These are phyloP conservation scores for Stemphylium lycopersici DNA, from an alignment of 2,329 filamentous ascomycete genomes.

Conservation along the genomic window DNA sequence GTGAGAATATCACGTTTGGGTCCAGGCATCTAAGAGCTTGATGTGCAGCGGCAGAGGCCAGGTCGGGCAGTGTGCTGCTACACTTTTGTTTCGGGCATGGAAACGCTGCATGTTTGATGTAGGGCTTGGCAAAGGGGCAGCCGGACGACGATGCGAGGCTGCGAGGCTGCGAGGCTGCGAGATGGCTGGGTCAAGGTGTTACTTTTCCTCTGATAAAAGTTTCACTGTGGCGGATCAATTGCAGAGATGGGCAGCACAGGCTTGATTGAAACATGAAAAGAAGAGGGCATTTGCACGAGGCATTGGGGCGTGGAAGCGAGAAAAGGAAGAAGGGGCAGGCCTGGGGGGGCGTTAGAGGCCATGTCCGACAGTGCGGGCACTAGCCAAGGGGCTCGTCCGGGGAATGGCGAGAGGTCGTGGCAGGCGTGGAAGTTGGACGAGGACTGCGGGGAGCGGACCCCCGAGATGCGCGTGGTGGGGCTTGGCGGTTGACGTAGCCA, in stretches of 20 bases:
- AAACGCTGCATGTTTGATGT: conserved; percentile 34
- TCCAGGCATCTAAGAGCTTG: conserved; percentile 20
- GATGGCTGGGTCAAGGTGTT: neutral
- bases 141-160: neutral
- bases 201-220: neutral
- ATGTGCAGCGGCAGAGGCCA: conserved; percentile 15
- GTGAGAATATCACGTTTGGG: conserved; percentile 16
- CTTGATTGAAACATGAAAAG: neutral
- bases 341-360: neutral
- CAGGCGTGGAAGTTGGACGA: neutral
- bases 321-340: neutral
- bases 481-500: conserved; percentile 30
- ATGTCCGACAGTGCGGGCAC: neutral
- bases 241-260: no score
- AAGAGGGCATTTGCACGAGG: neutral
- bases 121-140: conserved; percentile 15
- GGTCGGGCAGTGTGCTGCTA: conserved; percentile 20
- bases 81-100: conserved; percentile 35
- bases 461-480: conserved; percentile 12
- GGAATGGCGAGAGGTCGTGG: neutral
- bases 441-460: conserved; percentile 10
- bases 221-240: neutral
- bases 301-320: neutral
- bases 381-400: neutral
- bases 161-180: neutral